Evolutionary conservation across 768 basidiomycete genomes (phyloP).

Genomic region (Rhizopogon sp.): DNA sequence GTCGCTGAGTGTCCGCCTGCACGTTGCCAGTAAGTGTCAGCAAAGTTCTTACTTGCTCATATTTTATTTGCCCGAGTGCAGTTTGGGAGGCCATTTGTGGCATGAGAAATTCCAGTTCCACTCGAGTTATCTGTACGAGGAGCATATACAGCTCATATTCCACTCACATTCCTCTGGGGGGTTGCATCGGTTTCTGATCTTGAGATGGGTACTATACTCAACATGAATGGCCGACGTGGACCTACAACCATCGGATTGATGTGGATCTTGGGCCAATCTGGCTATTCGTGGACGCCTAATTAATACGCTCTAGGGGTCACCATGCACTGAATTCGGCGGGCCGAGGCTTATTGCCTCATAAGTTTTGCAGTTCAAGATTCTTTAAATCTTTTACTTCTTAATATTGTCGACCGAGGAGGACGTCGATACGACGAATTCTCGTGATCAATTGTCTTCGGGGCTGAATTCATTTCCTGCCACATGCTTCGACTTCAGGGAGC

Average conservation of each 20-base stretch:
- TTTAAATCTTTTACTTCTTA: slow-evolving; percentile 9
- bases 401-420: slow-evolving; percentile 20
- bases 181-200: background rate
- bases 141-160: background rate
- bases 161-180: background rate
- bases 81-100: slow-evolving; percentile 3
- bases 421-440: slow-evolving; percentile 7
- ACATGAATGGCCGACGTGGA: slow-evolving; percentile 1
- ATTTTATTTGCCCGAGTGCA: slow-evolving; percentile 1
- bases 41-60: slow-evolving; percentile 1
- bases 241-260: slow-evolving; percentile 3
- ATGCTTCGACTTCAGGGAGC: slow-evolving; percentile 12
- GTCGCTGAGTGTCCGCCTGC: slow-evolving; percentile 13
- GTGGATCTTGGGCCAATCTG: slow-evolving; percentile 2
- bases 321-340: slow-evolving; percentile 12
- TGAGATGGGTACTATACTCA: background rate
- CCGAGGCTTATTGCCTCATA: slow-evolving; percentile 20
- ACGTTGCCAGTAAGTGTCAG: slow-evolving; percentile 7
- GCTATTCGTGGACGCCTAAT: slow-evolving; percentile 6
- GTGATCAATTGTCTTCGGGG: slow-evolving; percentile 6
- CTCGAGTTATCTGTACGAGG: background rate
- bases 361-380: slow-evolving; percentile 13
- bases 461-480: slow-evolving; percentile 10
- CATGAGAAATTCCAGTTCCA: slow-evolving; percentile 19
- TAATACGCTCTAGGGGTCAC: slow-evolving; percentile 7